Conservation (phyloP, 495 filamentous ascomycete species). For the Venustampulla echinocandica region DNA sequence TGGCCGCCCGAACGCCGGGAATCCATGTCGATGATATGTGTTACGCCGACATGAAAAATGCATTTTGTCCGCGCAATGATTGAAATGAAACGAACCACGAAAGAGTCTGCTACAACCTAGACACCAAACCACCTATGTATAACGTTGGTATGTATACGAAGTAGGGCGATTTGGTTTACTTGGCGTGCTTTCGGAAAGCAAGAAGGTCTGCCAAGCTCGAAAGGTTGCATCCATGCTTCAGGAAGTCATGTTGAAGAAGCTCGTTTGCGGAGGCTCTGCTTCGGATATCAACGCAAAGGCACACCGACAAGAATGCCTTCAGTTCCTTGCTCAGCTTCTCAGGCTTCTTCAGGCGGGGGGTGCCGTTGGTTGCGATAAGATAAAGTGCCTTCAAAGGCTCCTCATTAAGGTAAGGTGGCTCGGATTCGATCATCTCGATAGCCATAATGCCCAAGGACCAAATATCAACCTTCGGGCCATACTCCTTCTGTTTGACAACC, state of each 20-base stretch:
- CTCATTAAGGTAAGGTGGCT: conserved; percentile 95
- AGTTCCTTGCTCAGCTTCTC: conserved; percentile 95
- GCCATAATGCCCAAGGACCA: conserved; percentile 99
- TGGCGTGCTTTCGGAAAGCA: conserved; percentile 44
- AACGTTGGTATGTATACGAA: no score
- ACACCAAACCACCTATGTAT: no score
- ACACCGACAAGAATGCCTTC: conserved; percentile 90
- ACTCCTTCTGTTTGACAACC: conserved; percentile 98
- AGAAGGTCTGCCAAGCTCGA: conserved; percentile 77
- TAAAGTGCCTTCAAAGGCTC: conserved; percentile 96
- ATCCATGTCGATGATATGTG: conserved; percentile 14
- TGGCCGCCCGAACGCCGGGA: conserved; percentile 17
- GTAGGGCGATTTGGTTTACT: no score
- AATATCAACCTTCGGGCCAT: conserved; percentile 95
- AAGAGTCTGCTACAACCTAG: background rate
- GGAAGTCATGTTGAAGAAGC: conserved; percentile 69
- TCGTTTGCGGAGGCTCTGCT: conserved; percentile 86
- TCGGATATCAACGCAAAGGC: conserved; percentile 92
- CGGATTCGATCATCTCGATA: conserved; percentile 99
- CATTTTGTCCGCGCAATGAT: conserved; percentile 7
- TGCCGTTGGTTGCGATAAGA: conserved; percentile 95
- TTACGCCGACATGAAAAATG: conserved; percentile 13
- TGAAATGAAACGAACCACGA: conserved; percentile 10
- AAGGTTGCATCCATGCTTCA: conserved; percentile 70
- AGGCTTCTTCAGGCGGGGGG: conserved; percentile 91